Evolutionary conservation across 2,329 filamentous ascomycete species (phyloP).

Genomic region (Exophiala dermatitidis): DNA sequence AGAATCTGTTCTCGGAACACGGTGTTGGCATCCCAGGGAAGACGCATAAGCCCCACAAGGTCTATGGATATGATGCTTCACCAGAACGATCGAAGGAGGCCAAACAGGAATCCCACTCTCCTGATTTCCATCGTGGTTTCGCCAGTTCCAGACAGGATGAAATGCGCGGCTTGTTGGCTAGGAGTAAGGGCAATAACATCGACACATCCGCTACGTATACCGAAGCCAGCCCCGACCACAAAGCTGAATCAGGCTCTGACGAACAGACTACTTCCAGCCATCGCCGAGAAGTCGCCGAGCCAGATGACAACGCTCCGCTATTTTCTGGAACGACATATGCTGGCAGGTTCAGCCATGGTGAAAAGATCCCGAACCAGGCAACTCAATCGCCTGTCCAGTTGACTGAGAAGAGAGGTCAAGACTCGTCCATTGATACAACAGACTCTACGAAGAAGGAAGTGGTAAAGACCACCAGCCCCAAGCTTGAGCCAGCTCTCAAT

Average conservation of each 20-base stretch:
- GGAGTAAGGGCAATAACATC: slow-evolving; percentile 24
- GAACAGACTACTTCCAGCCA: not conserved
- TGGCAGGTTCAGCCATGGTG: slow-evolving; percentile 1
- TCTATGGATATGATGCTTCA: slow-evolving; percentile 20
- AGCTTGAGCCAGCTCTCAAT: slow-evolving; percentile 20
- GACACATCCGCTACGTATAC: slow-evolving; percentile 24
- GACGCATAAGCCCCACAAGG: slow-evolving; percentile 22
- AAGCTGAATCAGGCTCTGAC: not conserved
- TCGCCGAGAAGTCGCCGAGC: slow-evolving; percentile 14
- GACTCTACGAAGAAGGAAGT: not conserved
- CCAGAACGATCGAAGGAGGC: slow-evolving; percentile 1
- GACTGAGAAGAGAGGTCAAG: slow-evolving; percentile 21
- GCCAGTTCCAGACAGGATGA: slow-evolving; percentile 18
- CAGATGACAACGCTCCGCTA: slow-evolving; percentile 20
- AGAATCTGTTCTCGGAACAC: slow-evolving; percentile 23
- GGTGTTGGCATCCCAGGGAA: slow-evolving; percentile 26
- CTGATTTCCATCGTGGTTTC: not conserved
- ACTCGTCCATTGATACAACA: not conserved
- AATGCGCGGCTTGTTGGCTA: slow-evolving; percentile 15
- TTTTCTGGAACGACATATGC: slow-evolving; percentile 27
- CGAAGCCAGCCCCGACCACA: not conserved
- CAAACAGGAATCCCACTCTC: not conserved
- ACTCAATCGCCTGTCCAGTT: slow-evolving; percentile 3
- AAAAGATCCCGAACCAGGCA: not conserved
- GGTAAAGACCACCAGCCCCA: not conserved